Evolutionary conservation across 805 yeast species (phyloP), one percentile per base, ranked within the genome.

Genomic region (Starmerella apicola): DNA sequence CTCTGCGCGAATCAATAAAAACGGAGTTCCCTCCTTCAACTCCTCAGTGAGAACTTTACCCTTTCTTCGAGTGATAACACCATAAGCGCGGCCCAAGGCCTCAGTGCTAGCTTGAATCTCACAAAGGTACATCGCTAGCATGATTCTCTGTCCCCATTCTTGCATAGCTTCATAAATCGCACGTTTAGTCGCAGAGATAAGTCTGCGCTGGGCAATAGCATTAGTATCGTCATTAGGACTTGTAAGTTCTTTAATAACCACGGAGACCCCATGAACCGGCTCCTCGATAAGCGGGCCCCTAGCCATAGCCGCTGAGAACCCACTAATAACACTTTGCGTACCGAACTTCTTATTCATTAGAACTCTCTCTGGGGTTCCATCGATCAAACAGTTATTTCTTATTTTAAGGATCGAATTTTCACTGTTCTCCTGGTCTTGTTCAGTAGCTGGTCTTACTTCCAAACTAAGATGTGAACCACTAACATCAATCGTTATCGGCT

Each of bases 11-110:
- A 91, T 74, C 22, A 81, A 81, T 67, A 91, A 91, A 52, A 88
- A 85, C 17, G 97, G 95, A 0, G 98, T 91, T 8, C 99, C 99
- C 57, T 91, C 98, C 55, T 91, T 86, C 83, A 91, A 76, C 57
- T 91, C 98, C 60, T 91, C 99, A 3, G 85, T 73, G 2, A 79
- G 70, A 41, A 91, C 81, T 37, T 72, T 64, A 22, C 99, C 99
- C 29, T 81, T 78, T 53, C 95, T 70, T 52, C 75, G 75, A 48
- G 93, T 95, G 19, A 91, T 83, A 16, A 88, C 97, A 0, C 85
- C 91, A 56, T 91, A 91, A 0, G 91, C 97, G 56, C 82, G 84
- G 32, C 99, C 98, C 38, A 91, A 65, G 0, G 84, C 96, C 48
- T 91, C 98, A 0, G 95, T 75, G 2, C 94, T 72, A 0, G 97